Conservation (phyloP, 805 yeast genomes). For the Ogataea zsoltii region DNA sequence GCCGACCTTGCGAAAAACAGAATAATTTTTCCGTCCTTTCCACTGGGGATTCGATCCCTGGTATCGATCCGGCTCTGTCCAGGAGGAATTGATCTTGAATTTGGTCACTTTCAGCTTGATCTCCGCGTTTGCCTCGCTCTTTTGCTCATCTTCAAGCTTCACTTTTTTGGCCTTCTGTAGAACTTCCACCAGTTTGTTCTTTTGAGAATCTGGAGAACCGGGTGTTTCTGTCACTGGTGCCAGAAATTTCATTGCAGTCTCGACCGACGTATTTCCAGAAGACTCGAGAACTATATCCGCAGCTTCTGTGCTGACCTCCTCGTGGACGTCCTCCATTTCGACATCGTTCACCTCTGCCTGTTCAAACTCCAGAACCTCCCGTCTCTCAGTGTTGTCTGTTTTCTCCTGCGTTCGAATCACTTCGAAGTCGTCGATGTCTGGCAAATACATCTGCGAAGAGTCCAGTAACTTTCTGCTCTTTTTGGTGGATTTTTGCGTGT, state of each 20-base stretch:
- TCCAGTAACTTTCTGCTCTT: background rate
- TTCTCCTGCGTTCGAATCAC: conserved; percentile 7
- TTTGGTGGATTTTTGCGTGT: background rate
- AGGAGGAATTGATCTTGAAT: conserved; percentile 4
- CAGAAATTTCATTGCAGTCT: too few relatives aligned
- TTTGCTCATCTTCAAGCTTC: conserved; percentile 8
- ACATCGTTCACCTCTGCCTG: background rate
- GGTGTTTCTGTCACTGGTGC: background rate
- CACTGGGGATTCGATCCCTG: conserved; percentile 15
- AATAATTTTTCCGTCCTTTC: conserved; percentile 17
- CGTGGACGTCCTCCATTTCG: too few relatives aligned
- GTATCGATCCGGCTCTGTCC: conserved; percentile 6
- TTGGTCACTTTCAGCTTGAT: conserved; percentile 13
- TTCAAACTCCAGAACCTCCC: background rate
- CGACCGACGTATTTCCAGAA: too few relatives aligned
- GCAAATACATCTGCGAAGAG: conserved; percentile 13
- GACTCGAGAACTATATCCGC: too few relatives aligned
- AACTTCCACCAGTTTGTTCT: conserved; percentile 3
- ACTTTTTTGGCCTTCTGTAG: conserved; percentile 12
- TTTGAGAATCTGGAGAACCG: background rate
- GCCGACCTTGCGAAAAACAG: conserved; percentile 15
- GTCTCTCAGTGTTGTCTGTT: background rate
- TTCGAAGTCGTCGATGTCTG: conserved; percentile 17
- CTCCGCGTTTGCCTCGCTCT: background rate
- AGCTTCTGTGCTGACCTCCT: too few relatives aligned